Conservation (phyloP, 164 flowering plant species). For the Malania oleifera region DNA sequence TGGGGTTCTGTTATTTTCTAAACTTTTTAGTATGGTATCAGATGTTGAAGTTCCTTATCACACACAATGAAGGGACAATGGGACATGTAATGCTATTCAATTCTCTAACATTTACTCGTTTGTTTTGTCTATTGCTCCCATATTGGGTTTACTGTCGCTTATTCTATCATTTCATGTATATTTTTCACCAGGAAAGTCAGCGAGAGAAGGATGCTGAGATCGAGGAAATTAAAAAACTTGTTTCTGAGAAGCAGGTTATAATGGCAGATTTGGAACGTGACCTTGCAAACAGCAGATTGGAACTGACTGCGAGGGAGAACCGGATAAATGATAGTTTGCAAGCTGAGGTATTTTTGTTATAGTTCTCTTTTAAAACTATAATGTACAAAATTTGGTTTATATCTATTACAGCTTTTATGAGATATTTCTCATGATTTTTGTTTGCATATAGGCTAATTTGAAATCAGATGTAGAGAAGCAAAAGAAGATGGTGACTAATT, state of each 20-base stretch:
- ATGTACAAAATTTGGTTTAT: no score
- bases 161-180: not conserved
- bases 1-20: no score
- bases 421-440: not conserved
- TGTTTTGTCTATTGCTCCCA: not conserved
- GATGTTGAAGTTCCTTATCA: no score
- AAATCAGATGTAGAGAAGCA: conserved; percentile 57
- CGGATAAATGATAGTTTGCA: conserved; percentile 39
- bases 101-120: no score
- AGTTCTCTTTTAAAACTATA: not conserved
- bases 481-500: conserved; percentile 24
- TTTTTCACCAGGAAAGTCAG: conserved; percentile 34
- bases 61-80: no score
- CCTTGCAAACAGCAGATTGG: conserved; percentile 45
- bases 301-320: conserved; percentile 49
- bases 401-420: not conserved
- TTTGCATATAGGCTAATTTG: conserved; percentile 31
- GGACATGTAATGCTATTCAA: no score
- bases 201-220: conserved; percentile 47
- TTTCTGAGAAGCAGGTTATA: conserved; percentile 44
- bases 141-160: not conserved
- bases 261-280: conserved; percentile 58
- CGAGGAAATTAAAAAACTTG: conserved; percentile 37
- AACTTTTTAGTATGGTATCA: no score
- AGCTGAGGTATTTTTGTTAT: conserved; percentile 38